These are phyloP conservation scores for Nadsonia starkeyi-henricii DNA, from an alignment of 1,139 yeast genomes.

Conservation along the genomic window DNA sequence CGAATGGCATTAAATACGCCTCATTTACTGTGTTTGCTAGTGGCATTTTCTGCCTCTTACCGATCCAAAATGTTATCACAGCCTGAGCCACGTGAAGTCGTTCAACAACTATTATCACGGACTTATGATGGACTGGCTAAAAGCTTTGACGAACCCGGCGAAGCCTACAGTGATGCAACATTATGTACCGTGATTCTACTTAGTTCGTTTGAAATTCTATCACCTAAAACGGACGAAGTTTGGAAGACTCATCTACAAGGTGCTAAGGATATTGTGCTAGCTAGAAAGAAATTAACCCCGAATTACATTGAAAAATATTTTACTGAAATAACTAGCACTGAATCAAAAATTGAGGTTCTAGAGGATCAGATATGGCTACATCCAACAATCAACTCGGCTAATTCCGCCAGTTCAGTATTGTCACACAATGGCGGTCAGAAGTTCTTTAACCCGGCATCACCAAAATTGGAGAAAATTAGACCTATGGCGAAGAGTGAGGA, in stretches of 20 bases:
- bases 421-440: background rate
- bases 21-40: conserved; percentile 39
- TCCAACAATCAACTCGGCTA: background rate
- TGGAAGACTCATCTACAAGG: conserved; percentile 60
- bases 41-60: conserved; percentile 57
- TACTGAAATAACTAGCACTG: conserved; percentile 17
- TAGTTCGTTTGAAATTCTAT: conserved; percentile 48
- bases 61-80: conserved; percentile 22
- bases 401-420: background rate
- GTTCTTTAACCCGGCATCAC: background rate
- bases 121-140: conserved; percentile 43
- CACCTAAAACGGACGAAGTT: conserved; percentile 23
- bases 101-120: conserved; percentile 39
- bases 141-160: conserved; percentile 36
- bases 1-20: conserved; percentile 52
- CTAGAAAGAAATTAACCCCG: conserved; percentile 25
- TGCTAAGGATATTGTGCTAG: conserved; percentile 51
- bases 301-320: background rate
- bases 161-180: conserved; percentile 51
- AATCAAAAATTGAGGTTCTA: conserved; percentile 6
- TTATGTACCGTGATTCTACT: conserved; percentile 49
- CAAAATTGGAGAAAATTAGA: background rate
- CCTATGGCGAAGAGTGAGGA: conserved; percentile 16
- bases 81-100: conserved; percentile 30
- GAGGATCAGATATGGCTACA: conserved; percentile 7